These are phyloP conservation scores for Antrodiella citrinella DNA, from an alignment of 768 basidiomycete genomes.

Conservation along the genomic window DNA sequence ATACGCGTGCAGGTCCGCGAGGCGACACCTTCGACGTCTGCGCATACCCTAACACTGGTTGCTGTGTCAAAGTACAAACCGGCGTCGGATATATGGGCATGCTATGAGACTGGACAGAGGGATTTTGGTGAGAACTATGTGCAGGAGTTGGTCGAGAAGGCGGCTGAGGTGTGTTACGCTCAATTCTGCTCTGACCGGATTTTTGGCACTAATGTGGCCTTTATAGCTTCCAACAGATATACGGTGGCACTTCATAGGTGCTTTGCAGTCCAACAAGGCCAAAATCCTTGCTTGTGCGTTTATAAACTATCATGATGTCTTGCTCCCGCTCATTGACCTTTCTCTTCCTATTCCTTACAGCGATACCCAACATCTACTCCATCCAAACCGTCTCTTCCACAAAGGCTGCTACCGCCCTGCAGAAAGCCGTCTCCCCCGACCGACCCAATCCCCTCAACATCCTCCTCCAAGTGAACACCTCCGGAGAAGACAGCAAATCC, in stretches of 20 bases:
- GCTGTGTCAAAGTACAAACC: slow-evolving; percentile 95
- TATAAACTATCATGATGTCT: neutral
- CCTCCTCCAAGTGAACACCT: slow-evolving; percentile 92
- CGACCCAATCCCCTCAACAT: slow-evolving; percentile 63
- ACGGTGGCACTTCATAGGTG: slow-evolving; percentile 96
- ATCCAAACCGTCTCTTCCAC: slow-evolving; percentile 80
- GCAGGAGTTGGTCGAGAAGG: slow-evolving; percentile 86
- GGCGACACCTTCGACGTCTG: slow-evolving; percentile 21
- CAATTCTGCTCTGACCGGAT: too few species aligned
- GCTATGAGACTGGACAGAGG: slow-evolving; percentile 72
- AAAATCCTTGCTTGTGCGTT: slow-evolving; percentile 75
- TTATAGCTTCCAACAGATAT: slow-evolving; percentile 71
- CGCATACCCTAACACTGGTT: slow-evolving; percentile 42
- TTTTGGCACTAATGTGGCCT: too few species aligned
- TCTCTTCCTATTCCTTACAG: slow-evolving; percentile 30
- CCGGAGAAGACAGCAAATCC: slow-evolving; percentile 85
- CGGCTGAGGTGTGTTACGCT: slow-evolving; percentile 29
- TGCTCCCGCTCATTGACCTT: slow-evolving; percentile 1
- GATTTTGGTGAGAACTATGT: slow-evolving; percentile 99
- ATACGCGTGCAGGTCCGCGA: slow-evolving; percentile 40
- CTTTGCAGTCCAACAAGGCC: slow-evolving; percentile 88
- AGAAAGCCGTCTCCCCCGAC: slow-evolving; percentile 59
- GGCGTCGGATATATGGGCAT: slow-evolving; percentile 74
- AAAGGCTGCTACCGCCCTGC: slow-evolving; percentile 74
- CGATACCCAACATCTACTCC: slow-evolving; percentile 79